Base-by-base conservation (phyloP, 108 stramenopile species). In the Heterococcus sp. region DNA sequence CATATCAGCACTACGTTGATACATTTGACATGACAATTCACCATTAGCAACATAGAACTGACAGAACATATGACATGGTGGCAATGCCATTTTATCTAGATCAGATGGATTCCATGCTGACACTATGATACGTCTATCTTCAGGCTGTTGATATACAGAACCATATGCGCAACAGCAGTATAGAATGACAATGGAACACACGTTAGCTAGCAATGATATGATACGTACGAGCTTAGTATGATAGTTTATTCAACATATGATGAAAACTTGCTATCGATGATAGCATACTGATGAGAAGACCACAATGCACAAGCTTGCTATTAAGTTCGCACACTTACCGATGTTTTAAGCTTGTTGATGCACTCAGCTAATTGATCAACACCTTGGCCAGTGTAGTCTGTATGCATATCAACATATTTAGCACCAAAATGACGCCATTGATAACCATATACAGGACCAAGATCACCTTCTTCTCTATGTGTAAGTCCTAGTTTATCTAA, bases 341-440 rank as follows among this genome's bases (percentile, higher is more conserved):
- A 58, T 74, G 92, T 90, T 63, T 91, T 95, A 71, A 99, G 97
- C 68, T 95, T 96, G 70, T 95, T 75, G 69, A 99, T 94, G 87
- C 94, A 95, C 68, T 96, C 92, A 11, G 91, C 92, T 76, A 99
- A 84, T 83, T 99, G 99, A 86, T 99, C 99, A 3, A 99, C 94
- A 28, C 99, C 99, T 87, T 97, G 78, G 3, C 95, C 96, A n/a
- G 93, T 92, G 82, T 99, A 99, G 80, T 99, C 96, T 30, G 92
- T 86, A 86, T 96, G 93, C 95, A 98, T 96, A 77, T 95, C 91
- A 72, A 72, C 90, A 87, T 99, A 99, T 66, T 92, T 85, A 5
- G 99, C 99, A 14, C 99, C 99, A 87, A 98, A 99, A 78, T 99
- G 99, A 68, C 99, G 90, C 99, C 99, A 99, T 86, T 99, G 99